Evolutionary conservation across 1,284 basidiomycete genomes (phyloP), one percentile per base, ranked within the genome.

Genomic region (Ustilago curta): DNA sequence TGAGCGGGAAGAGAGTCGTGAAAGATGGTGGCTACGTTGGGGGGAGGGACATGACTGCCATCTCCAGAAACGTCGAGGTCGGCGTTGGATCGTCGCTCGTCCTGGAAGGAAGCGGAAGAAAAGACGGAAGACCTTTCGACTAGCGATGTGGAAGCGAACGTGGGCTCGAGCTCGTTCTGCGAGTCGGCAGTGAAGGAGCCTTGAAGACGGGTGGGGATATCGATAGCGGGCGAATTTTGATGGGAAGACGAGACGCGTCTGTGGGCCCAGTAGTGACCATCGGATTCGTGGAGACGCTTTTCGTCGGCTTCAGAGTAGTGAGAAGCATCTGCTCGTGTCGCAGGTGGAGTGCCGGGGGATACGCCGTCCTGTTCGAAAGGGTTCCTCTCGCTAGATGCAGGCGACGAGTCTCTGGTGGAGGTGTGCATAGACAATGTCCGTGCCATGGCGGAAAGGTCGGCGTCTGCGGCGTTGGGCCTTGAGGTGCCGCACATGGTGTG

Each of bases 291-390:
- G 14, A 78, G 62, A 9, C 68, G 70, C 68, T 79, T 80, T 51
- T 80, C 78, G 56, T 80, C 78, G 0, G 67, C 68, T 42, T 80
- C 78, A 3, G 69, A 72, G 44, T 80, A 80, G 61, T 77, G 70
- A 18, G 76, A 65, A 32, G 68, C 67, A 23, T 72, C 74, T 32
- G 68, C 70, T 11, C 74, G 59, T 29, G 61, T 58, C 2, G 59
- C 63, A 29, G 77, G 77, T 3, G 73, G 78, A 11, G 76, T 79
- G 14, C 55, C 64, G 19, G 60, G 55, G 5, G 61, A 56, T 11
- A 44, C 49, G 21, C 53, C 55, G 39, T 59, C 60, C 21, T 58
- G 58, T 21, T 71, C 76, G 44, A 72, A 69, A 40, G 69, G 52
- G 44, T 53, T 52, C 19, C 65, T 51, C 12, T 76, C 74, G 56